A percentile compares a stretch with the other conserved stretches of the same genome.
These are phyloP conservation scores for Mycena galericulata DNA, from an alignment of 768 basidiomycete species.

Conservation along the genomic window DNA sequence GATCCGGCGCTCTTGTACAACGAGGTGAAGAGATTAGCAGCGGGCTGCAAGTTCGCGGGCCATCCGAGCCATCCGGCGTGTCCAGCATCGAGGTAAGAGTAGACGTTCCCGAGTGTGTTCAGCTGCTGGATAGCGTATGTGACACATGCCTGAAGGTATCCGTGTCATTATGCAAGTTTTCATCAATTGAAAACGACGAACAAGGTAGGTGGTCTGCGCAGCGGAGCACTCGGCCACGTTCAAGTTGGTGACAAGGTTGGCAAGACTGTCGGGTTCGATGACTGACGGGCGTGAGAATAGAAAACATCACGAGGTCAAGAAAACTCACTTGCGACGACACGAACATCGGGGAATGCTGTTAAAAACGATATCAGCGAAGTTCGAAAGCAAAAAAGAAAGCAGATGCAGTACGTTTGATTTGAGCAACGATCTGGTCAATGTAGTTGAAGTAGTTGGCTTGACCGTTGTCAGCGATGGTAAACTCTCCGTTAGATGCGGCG, in stretches of 20 bases:
- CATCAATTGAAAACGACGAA: conserved; percentile 31
- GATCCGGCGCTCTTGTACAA: conserved; percentile 64
- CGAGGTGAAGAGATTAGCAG: conserved; percentile 64
- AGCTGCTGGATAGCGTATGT: conserved; percentile 70
- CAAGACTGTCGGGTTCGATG: conserved; percentile 76
- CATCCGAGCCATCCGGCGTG: conserved; percentile 78
- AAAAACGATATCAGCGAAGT: conserved; percentile 2
- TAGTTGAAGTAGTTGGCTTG: conserved; percentile 67
- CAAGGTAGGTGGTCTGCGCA: conserved; percentile 65
- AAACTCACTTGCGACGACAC: conserved; percentile 59
- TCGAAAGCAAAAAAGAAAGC: neutral
- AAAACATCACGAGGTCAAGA: neutral
- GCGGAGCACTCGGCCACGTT: conserved; percentile 66
- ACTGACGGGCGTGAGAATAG: conserved; percentile 41
- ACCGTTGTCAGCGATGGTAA: conserved; percentile 67
- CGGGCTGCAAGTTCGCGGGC: conserved; percentile 71
- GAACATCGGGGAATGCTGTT: conserved; percentile 67
- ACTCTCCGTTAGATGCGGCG: conserved; percentile 74
- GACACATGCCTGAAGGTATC: conserved; percentile 52
- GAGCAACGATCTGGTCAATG: conserved; percentile 72
- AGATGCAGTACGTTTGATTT: conserved; percentile 58
- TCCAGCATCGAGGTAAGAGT: conserved; percentile 72
- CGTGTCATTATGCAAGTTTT: neutral
- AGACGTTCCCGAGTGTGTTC: conserved; percentile 62
- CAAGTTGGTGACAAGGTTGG: conserved; percentile 77